A percentile compares a stretch with the other conserved stretches of the same genome.
phyloP scores from a whole-genome alignment of 768 basidiomycete genomes.

The Omphalotus guepiniiformis region DNA sequence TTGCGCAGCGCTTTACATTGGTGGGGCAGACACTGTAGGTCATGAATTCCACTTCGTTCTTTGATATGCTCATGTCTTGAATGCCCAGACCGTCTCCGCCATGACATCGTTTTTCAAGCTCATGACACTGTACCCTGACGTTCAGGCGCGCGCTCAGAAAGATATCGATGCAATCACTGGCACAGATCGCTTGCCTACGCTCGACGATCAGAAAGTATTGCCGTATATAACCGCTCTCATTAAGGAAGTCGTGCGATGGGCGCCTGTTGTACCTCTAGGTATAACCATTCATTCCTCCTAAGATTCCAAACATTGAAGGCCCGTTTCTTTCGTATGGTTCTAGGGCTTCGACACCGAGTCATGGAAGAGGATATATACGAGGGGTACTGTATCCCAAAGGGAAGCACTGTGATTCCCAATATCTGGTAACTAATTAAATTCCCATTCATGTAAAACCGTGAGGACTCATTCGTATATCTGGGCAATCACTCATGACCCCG shows the following conservation, averaged over 20 bases:
- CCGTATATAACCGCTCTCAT: conserved; percentile 15
- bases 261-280: conserved; percentile 1
- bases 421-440: conserved; percentile 14
- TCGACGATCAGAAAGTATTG: conserved; percentile 8
- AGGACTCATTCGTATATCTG: not conserved
- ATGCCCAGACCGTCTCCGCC: not conserved
- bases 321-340: not conserved
- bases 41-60: not conserved
- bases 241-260: conserved; percentile 12
- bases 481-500: conserved; percentile 3
- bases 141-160: not conserved
- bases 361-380: conserved; percentile 5
- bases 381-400: conserved; percentile 7
- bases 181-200: not conserved
- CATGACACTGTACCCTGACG: not conserved
- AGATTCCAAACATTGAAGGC: too few species aligned
- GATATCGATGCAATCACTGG: conserved; percentile 7
- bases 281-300: not conserved
- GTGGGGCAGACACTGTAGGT: not conserved
- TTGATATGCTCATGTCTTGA: not conserved
- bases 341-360: conserved; percentile 14
- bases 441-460: conserved; percentile 4
- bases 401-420: conserved; percentile 3
- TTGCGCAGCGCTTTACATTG: not conserved
- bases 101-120: conserved; percentile 3